Percentiles rank a stretch among this genome's conserved stretches.
Evolutionary conservation across 768 basidiomycete species (phyloP).

Genomic region (Hemileccinum rubropunctum): DNA sequence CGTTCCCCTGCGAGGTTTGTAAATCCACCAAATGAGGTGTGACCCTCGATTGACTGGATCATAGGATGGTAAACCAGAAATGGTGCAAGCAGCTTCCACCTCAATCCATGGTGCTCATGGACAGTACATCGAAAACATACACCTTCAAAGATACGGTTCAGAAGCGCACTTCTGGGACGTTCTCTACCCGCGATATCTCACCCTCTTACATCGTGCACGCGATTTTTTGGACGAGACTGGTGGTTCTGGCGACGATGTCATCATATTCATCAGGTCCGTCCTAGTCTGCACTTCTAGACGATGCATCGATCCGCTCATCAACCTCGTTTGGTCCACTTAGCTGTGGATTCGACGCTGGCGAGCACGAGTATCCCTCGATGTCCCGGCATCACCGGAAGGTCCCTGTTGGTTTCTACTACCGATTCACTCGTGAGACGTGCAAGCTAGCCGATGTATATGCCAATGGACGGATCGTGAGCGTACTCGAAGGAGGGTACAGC

Average conservation of each 20-base stretch:
- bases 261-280: conserved; percentile 85
- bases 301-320: background rate
- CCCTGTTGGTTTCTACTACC: conserved; percentile 80
- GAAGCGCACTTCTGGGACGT: conserved; percentile 21
- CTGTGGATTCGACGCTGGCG: conserved; percentile 92
- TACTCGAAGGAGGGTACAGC: conserved; percentile 94
- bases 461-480: conserved; percentile 72
- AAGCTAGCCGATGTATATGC: conserved; percentile 64
- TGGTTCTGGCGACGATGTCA: conserved; percentile 60
- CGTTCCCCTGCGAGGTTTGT: conserved; percentile 86
- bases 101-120: conserved; percentile 11
- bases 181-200: conserved; percentile 64
- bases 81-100: conserved; percentile 82
- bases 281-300: background rate
- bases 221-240: conserved; percentile 70
- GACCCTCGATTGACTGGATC: conserved; percentile 2
- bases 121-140: conserved; percentile 25
- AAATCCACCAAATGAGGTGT: no score
- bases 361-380: conserved; percentile 90
- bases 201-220: conserved; percentile 62
- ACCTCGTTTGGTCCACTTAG: conserved; percentile 35
- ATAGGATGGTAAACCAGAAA: conserved; percentile 75
- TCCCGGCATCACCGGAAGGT: conserved; percentile 89
- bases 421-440: conserved; percentile 72
- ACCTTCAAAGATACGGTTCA: conserved; percentile 14